These are phyloP conservation scores for Dactylellina parvicollis DNA, from an alignment of 2,329 filamentous ascomycete species.

Conservation along the genomic window DNA sequence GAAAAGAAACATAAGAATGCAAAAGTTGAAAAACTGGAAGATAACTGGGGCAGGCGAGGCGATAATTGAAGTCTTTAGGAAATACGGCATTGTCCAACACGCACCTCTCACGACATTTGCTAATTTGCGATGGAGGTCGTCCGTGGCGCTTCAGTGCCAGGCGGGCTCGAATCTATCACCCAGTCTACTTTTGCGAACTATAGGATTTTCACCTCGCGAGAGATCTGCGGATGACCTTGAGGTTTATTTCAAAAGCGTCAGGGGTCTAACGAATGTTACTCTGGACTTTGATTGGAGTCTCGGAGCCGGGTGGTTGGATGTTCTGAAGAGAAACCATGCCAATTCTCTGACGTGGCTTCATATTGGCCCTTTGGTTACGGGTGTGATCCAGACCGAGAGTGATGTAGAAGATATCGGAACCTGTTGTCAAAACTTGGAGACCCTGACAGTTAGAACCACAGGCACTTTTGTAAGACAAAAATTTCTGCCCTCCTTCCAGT, in stretches of 20 bases:
- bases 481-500: neutral
- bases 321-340: conserved; percentile 8
- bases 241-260: conserved; percentile 2
- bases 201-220: neutral
- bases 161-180: neutral
- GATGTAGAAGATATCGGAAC: conserved; percentile 17
- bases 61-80: no score
- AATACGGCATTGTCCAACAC: no score
- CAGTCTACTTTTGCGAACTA: neutral
- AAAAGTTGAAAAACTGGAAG: neutral
- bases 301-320: conserved; percentile 6
- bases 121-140: no score
- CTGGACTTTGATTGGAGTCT: neutral
- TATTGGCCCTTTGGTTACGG: neutral
- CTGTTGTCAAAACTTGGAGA: conserved; percentile 6
- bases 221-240: neutral
- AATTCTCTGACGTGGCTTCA: conserved; percentile 16
- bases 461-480: conserved; percentile 6
- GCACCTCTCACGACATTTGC: no score
- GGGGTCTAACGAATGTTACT: neutral
- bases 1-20: neutral
- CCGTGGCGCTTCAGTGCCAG: no score
- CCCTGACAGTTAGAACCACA: neutral
- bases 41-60: no score
- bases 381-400: neutral